Conservation (phyloP, 176 grass and related monocot species). For the Cenchrus purpureus region DNA sequence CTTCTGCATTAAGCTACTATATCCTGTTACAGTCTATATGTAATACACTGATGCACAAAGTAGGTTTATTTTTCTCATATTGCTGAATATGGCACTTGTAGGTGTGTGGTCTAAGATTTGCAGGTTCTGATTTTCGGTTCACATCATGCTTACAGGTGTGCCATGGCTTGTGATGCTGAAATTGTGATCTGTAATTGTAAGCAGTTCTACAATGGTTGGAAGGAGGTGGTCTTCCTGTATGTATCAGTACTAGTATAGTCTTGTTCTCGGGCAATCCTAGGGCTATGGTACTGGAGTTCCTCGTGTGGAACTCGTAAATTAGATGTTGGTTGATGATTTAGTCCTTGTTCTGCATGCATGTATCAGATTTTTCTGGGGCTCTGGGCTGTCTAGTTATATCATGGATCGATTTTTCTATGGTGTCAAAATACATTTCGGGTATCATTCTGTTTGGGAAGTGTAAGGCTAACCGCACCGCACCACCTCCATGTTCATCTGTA, state of each 20-base stretch:
- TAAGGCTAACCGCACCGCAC: no score
- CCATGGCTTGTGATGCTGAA: not conserved
- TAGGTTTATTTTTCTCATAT: not conserved
- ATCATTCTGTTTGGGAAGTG: no score
- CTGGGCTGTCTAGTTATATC: not conserved
- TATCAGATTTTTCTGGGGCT: not conserved
- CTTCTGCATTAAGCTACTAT: no score
- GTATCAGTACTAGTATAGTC: not conserved
- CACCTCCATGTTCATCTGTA: no score
- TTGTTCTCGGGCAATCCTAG: not conserved
- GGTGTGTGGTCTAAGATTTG: not conserved
- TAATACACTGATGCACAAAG: not conserved
- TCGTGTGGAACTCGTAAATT: not conserved
- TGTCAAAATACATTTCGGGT: no score
- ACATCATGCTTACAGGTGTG: slow-evolving; percentile 20
- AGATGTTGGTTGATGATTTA: not conserved
- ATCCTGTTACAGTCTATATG: not conserved
- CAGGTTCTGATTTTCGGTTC: slow-evolving; percentile 23
- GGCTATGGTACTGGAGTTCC: not conserved
- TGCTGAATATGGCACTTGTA: no score
- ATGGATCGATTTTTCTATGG: not conserved
- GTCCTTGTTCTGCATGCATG: not conserved
- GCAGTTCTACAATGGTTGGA: not conserved
- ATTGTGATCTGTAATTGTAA: not conserved
- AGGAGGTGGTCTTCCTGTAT: not conserved